Percentiles rank a stretch among this genome's conserved stretches.
Evolutionary conservation across 2,329 filamentous ascomycete genomes (phyloP).

Genomic region (Mycosphaerella arachidis): DNA sequence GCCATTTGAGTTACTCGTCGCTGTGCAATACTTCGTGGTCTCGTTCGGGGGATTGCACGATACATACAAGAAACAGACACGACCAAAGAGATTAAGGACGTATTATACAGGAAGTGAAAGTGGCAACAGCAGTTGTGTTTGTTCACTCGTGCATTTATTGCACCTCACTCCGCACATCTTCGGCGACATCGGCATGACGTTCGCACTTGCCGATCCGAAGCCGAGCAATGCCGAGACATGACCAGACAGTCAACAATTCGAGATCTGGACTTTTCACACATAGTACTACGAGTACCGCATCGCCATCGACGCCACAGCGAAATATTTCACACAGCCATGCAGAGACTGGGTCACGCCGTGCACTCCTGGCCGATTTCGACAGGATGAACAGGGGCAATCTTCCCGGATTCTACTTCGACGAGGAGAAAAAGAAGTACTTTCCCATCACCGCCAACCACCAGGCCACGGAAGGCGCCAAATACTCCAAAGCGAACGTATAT

Average conservation of each 20-base stretch:
- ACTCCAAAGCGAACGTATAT: constrained; percentile 39
- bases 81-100: not conserved
- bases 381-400: constrained; percentile 40
- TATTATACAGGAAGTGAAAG: not conserved
- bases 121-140: not conserved
- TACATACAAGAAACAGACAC: constrained; percentile 15
- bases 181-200: not conserved
- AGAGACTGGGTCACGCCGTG: not conserved
- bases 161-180: not conserved
- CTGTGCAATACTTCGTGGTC: constrained; percentile 17
- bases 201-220: not conserved
- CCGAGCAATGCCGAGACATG: not conserved
- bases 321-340: not conserved
- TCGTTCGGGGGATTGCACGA: constrained; percentile 13
- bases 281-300: not conserved
- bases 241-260: too few species aligned
- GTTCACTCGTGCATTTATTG: not conserved
- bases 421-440: constrained; percentile 49
- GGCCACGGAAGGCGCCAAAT: constrained; percentile 35
- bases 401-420: constrained; percentile 47
- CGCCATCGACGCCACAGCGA: not conserved
- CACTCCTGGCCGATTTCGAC: not conserved
- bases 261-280: too few species aligned
- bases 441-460: constrained; percentile 40
- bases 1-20: constrained; percentile 42